Evolutionary conservation across 1,139 yeast species (phyloP).

Genomic region (Sugiyamaella novakii): DNA sequence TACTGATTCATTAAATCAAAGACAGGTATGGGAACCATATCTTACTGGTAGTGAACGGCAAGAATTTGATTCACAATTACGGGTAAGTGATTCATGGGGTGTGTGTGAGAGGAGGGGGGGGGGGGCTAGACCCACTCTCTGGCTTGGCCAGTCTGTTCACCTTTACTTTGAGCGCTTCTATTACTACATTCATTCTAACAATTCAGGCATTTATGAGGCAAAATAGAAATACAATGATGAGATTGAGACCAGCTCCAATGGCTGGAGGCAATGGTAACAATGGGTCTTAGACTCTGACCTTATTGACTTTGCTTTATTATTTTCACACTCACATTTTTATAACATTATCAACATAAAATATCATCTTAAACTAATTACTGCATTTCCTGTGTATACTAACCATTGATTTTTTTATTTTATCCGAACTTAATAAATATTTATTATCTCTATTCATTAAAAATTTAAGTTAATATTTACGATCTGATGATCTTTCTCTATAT

Average conservation of each 20-base stretch:
- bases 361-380: too few relatives aligned
- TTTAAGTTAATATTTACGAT: too few relatives aligned
- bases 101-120: too few relatives aligned
- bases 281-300: constrained; percentile 3
- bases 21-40: constrained; percentile 41
- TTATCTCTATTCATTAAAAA: too few relatives aligned
- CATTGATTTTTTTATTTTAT: too few relatives aligned
- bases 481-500: too few relatives aligned
- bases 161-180: too few relatives aligned
- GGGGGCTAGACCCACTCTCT: not conserved
- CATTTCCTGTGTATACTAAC: too few relatives aligned
- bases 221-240: constrained; percentile 34
- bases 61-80: constrained; percentile 38
- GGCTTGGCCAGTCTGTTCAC: too few relatives aligned
- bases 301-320: not conserved
- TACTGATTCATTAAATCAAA: constrained; percentile 39
- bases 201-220: constrained; percentile 35
- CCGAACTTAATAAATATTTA: too few relatives aligned
- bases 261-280: constrained; percentile 2
- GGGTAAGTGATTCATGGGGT: constrained; percentile 32
- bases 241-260: constrained; percentile 37
- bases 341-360: not conserved
- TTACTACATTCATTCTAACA: constrained; percentile 8
- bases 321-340: too few relatives aligned
- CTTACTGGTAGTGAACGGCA: constrained; percentile 40